Evolutionary conservation across 129 eudicot species (phyloP).

Genomic region (Escallonia herrerae): DNA sequence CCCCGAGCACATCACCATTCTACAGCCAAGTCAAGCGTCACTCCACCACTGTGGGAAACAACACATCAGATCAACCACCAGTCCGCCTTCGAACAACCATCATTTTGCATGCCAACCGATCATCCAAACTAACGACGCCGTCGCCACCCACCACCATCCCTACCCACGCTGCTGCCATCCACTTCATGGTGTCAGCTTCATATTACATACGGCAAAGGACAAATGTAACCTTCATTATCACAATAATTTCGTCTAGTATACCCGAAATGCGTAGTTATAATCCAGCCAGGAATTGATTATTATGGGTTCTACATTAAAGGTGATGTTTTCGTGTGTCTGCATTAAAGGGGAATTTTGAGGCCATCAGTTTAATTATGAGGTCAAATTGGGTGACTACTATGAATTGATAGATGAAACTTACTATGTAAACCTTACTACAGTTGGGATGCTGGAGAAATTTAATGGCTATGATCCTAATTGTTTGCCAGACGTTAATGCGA

Average conservation of each 20-base stretch:
- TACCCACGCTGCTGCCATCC: no score
- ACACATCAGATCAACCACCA: no score
- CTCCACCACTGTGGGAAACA: no score
- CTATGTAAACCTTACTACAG: constrained; percentile 43
- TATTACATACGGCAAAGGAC: constrained; percentile 25
- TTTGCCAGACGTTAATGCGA: constrained; percentile 13
- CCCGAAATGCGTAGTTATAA: constrained; percentile 37
- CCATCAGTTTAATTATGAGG: constrained; percentile 37
- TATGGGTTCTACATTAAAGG: constrained; percentile 28
- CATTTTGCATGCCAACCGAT: no score
- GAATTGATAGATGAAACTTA: constrained; percentile 18
- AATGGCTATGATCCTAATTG: constrained; percentile 24
- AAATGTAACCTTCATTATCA: constrained; percentile 36
- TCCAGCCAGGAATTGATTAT: constrained; percentile 33
- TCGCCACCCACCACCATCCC: no score
- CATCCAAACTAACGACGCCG: no score
- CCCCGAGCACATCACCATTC: no score
- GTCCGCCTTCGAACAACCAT: no score
- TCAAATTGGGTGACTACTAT: constrained; percentile 24
- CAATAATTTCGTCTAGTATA: constrained; percentile 23
- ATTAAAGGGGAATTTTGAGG: constrained; percentile 32
- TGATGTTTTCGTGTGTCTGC: constrained; percentile 57
- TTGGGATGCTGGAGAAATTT: constrained; percentile 33
- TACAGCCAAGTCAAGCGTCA: no score
- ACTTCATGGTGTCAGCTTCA: constrained; percentile 32